Conservation (phyloP, 495 filamentous ascomycete genomes). For the Xylaria bambusicola region DNA sequence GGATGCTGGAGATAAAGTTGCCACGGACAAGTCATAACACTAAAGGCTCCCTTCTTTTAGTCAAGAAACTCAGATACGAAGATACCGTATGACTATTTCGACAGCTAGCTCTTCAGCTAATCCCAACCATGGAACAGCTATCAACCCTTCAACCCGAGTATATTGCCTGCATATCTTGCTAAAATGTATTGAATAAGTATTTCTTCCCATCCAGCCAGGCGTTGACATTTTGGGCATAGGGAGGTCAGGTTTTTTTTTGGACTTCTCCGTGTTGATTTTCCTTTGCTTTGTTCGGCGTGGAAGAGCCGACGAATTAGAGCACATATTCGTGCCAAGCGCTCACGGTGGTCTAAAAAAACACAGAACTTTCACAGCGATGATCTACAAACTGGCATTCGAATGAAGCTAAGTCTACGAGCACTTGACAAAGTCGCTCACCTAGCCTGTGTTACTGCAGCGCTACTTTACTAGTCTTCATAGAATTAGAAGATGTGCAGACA, state of each 20-base stretch:
- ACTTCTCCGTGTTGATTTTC: constrained; percentile 24
- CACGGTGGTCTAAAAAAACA: neutral
- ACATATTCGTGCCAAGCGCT: neutral
- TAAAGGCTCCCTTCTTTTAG: neutral
- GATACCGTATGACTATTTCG: neutral
- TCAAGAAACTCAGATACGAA: neutral
- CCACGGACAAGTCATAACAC: constrained; percentile 22
- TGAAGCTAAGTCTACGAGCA: neutral
- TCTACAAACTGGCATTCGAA: neutral
- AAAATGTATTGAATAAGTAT: constrained; percentile 29
- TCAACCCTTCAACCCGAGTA: neutral
- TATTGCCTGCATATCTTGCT: constrained; percentile 8
- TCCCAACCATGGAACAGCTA: neutral
- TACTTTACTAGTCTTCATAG: constrained; percentile 8
- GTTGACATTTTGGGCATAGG: constrained; percentile 30
- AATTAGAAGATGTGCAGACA: constrained; percentile 10
- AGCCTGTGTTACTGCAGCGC: constrained; percentile 5
- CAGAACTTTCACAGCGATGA: neutral
- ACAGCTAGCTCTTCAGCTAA: neutral
- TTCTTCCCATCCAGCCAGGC: constrained; percentile 34
- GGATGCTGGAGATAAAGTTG: constrained; percentile 15
- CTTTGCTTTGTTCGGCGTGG: constrained; percentile 4
- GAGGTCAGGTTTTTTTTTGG: constrained; percentile 21
- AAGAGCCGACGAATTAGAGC: neutral
- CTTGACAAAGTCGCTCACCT: neutral